phyloP scores from a whole-genome alignment of 1,284 basidiomycete genomes.

The Sutorius eximius region DNA sequence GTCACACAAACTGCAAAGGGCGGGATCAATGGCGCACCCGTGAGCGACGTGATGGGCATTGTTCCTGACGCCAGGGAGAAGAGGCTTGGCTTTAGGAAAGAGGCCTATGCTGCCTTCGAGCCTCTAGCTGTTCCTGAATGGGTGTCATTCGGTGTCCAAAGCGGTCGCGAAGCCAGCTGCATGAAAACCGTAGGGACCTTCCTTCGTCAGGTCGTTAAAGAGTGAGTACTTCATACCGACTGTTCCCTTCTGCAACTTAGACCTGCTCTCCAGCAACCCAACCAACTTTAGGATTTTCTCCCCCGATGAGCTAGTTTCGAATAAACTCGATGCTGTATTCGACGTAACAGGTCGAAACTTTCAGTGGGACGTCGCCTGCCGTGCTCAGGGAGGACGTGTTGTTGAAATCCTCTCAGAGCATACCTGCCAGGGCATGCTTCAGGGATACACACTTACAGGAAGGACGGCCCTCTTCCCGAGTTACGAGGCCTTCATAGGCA shows the following conservation, averaged over 20 bases:
- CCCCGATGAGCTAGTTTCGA: conserved; percentile 88
- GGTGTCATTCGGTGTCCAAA: conserved; percentile 52
- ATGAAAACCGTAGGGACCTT: conserved; percentile 75
- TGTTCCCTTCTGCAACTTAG: background rate
- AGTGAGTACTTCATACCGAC: conserved; percentile 38
- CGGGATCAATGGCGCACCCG: conserved; percentile 44
- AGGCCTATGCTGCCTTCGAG: conserved; percentile 63
- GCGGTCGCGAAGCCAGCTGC: conserved; percentile 64
- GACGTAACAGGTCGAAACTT: conserved; percentile 69
- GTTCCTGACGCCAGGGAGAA: conserved; percentile 55
- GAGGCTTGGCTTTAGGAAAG: conserved; percentile 65
- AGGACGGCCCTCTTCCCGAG: conserved; percentile 84
- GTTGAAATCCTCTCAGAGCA: conserved; percentile 89
- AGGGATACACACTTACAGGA: conserved; percentile 83
- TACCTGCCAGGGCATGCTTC: conserved; percentile 84
- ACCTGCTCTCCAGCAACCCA: conserved; percentile 54
- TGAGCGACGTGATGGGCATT: conserved; percentile 52
- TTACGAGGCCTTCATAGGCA: conserved; percentile 86
- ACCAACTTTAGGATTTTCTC: conserved; percentile 83
- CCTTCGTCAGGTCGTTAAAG: conserved; percentile 56
- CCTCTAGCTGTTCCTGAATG: conserved; percentile 69
- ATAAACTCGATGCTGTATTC: conserved; percentile 83
- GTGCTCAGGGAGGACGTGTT: conserved; percentile 72
- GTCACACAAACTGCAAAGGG: conserved; percentile 22
- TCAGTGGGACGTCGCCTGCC: conserved; percentile 73